phyloP scores from a whole-genome alignment of 495 filamentous ascomycete species.

The Neurospora tetraspora region DNA sequence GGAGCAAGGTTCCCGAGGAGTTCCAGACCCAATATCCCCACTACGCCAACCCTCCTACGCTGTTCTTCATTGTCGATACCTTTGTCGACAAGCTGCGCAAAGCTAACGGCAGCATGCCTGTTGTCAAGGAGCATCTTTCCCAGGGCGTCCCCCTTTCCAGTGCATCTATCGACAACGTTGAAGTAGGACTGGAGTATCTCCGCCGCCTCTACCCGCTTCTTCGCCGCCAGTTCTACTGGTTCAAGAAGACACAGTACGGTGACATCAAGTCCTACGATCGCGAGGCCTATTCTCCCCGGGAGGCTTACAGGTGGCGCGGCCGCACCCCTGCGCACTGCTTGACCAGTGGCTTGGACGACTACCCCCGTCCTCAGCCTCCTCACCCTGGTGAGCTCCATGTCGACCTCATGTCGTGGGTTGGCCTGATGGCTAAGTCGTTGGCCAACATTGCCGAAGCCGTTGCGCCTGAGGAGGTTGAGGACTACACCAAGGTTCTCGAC shows the following conservation, averaged over 20 bases:
- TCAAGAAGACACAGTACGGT: constrained; percentile 80
- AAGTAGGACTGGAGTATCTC: constrained; percentile 64
- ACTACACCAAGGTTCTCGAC: constrained; percentile 60
- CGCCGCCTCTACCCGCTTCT: constrained; percentile 82
- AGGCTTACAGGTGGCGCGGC: constrained; percentile 94
- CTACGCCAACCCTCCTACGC: constrained; percentile 95
- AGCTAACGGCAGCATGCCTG: constrained; percentile 28
- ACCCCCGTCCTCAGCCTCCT: constrained; percentile 89
- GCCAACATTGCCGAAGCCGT: constrained; percentile 66
- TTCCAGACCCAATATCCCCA: constrained; percentile 97
- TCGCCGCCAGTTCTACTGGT: constrained; percentile 88
- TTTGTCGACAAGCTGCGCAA: constrained; percentile 65
- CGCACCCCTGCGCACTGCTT: constrained; percentile 78
- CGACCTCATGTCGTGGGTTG: constrained; percentile 93
- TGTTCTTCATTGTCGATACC: constrained; percentile 77
- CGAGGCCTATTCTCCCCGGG: constrained; percentile 72
- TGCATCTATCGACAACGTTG: constrained; percentile 54
- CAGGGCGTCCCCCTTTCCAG: constrained; percentile 34
- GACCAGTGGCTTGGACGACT: constrained; percentile 91
- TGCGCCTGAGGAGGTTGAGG: constrained; percentile 59
- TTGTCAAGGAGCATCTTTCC: constrained; percentile 22
- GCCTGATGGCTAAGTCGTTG: constrained; percentile 78
- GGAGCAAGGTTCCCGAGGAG: constrained; percentile 90
- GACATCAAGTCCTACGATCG: constrained; percentile 88
- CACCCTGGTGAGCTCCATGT: constrained; percentile 96